Base-by-base conservation (phyloP, 2,329 filamentous ascomycete genomes). In the Fusarium cyanostomum region DNA sequence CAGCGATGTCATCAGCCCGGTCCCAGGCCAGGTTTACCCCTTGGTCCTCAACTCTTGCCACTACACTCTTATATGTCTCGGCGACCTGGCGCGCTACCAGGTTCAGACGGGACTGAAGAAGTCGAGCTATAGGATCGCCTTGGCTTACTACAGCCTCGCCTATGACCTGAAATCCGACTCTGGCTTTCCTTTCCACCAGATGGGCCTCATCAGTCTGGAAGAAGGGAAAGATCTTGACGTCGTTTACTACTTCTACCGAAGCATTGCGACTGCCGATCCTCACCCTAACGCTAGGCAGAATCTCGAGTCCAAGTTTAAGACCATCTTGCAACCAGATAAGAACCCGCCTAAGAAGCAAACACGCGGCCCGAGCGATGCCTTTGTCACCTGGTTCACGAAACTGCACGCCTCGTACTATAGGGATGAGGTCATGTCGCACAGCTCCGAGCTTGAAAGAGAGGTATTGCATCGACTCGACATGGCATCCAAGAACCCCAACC, bases 11-110 rank as follows among this genome's bases (percentile, higher is more conserved):
- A 74, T 81, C 60, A 75, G 80, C 64, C 74, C 80, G 65, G 76
- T 82, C 54, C 75, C 83, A 38, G 69, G 81, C 41, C 73, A 82
- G 11, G 76, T 92, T 46, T 83, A 83, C 58, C 75, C 79, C n/a
- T 78, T 83, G 63, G 85, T 96, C 54, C 80, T 92, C 35, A 79
- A 83, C 53, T 93, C 92, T 4, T 96, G 92, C 73, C 91, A 97
- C 77, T 86, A 88, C 53, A 92, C 91, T 5, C 82, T 98, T 52
- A 89, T 97, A 58, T 92, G 90, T 66, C 85, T 98, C 9, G 95
- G 95, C 30, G 95, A 99, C 74, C 83, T 99, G 43, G 92, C 92
- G 45, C 88, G 95, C 62, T 99, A 97, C 77, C 89, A 94, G 51
- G 82, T 84, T 51, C 91, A 94, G 72, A 81, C 92, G 56, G 87